These are phyloP conservation scores for Parmales sp. DNA, from an alignment of 108 stramenopile genomes.

Conservation along the genomic window DNA sequence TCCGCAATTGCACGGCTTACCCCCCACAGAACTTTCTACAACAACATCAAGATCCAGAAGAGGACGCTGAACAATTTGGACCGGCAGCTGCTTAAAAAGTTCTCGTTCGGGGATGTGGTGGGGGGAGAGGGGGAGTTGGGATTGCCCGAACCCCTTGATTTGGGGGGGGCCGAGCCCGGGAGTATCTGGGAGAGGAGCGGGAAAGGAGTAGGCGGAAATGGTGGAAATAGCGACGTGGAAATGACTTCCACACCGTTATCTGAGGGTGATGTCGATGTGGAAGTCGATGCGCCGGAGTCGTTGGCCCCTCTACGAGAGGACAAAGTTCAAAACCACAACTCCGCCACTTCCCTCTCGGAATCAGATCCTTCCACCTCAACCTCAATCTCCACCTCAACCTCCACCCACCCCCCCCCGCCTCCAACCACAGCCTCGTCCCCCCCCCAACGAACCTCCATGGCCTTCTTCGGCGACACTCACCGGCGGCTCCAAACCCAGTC, in stretches of 20 bases:
- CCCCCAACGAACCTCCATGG: not conserved
- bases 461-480: not conserved
- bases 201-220: not conserved
- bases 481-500: not conserved
- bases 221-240: not conserved
- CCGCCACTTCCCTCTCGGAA: too few relatives aligned
- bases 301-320: too few relatives aligned
- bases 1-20: too few relatives aligned
- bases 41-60: not conserved
- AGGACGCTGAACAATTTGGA: not conserved
- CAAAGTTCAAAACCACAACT: too few relatives aligned
- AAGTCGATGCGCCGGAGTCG: too few relatives aligned
- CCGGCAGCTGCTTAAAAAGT: not conserved
- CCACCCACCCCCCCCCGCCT: not conserved
- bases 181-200: not conserved
- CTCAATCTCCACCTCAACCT: too few relatives aligned
- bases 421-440: not conserved
- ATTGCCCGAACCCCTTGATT: too few relatives aligned
- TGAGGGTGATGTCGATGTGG: too few relatives aligned
- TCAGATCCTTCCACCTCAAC: too few relatives aligned
- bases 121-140: not conserved
- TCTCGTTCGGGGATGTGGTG: not conserved
- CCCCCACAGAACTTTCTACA: not conserved
- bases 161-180: not conserved
- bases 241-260: not conserved